Evolutionary conservation across 257 asterid species (phyloP), one percentile per base, ranked within the genome.

Genomic region (Thymus mandschuricus): DNA sequence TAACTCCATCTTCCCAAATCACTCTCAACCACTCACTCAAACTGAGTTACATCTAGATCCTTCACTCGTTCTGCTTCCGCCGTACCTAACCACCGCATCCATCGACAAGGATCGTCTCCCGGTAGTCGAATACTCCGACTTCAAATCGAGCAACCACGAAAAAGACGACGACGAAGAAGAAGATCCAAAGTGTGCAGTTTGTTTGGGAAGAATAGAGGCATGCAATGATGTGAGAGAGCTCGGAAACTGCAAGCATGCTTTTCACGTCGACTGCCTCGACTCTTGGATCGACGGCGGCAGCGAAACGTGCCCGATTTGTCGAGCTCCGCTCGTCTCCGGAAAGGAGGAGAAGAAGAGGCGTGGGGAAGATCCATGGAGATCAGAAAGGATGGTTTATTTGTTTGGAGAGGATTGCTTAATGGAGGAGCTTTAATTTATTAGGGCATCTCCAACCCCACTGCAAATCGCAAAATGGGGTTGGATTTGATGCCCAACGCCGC

Each of bases 281-380:
- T 69, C 70, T 41, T 79, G 83, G 83, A 69, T 60, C 1, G 64
- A 69, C 1, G 11, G 33, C 11, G 82, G 78, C 13, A 60, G 13
- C 2, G 76, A 33, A 35, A 73, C 69, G 12, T 73, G 82, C 43
- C 81, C 81, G 11, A 40, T 72, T 0, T 72, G 81, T 46, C 41
- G 78, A 31, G 73, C 61, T 33, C 50, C 13, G 60, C 60, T 78
- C 9, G n/a, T 56, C 10, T 5, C 65, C 3, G 74, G 56, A 28
- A 43, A 30, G 52, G 77, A 58, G 4, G 74, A 69, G 45, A 44
- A 30, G 52, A 27, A 3, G 50, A 28, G 29, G n/a, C 45, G 7
- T 35, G 82, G 64, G 64, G 43, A 57, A 49, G 82, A 78, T 69
- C 79, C 82, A 31, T 74, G 82, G 82, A 69, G 79, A 45, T 63